Evolutionary conservation across 2,329 filamentous ascomycete genomes (phyloP).

Genomic region (Myriangium duriaei): DNA sequence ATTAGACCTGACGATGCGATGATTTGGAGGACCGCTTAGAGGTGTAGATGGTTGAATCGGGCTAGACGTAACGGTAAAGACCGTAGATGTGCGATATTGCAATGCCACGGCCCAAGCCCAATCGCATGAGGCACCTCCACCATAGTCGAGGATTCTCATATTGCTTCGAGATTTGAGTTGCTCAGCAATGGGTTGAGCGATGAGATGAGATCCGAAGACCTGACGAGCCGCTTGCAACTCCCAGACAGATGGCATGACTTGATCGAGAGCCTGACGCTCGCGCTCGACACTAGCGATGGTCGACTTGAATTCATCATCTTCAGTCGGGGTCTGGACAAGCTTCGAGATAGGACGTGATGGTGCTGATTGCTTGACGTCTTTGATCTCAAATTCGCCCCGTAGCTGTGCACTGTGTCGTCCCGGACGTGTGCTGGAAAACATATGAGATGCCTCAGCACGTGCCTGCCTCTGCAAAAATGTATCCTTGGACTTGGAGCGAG

Average conservation of each 20-base stretch:
- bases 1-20: slow-evolving; percentile 50
- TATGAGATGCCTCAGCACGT: slow-evolving; percentile 79
- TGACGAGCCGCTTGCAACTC: slow-evolving; percentile 48
- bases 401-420: slow-evolving; percentile 68
- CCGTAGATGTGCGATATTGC: slow-evolving; percentile 70
- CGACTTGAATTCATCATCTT: slow-evolving; percentile 24
- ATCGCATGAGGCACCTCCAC: slow-evolving; percentile 71
- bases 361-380: slow-evolving; percentile 31
- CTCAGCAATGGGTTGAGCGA: slow-evolving; percentile 41
- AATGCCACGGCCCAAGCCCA: slow-evolving; percentile 93
- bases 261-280: slow-evolving; percentile 66
- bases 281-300: slow-evolving; percentile 43
- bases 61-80: slow-evolving; percentile 51
- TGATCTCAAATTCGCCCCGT: slow-evolving; percentile 72
- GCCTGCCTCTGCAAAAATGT: slow-evolving; percentile 74
- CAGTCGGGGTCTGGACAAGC: slow-evolving; percentile 27
- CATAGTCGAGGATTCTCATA: slow-evolving; percentile 69
- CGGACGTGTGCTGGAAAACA: slow-evolving; percentile 62
- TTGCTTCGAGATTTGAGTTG: slow-evolving; percentile 27
- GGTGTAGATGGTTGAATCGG: slow-evolving; percentile 45
- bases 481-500: slow-evolving; percentile 53
- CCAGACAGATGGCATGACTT: slow-evolving; percentile 51
- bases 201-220: slow-evolving; percentile 47
- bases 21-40: slow-evolving; percentile 74
- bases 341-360: slow-evolving; percentile 33